phyloP scores from a whole-genome alignment of 768 basidiomycete genomes.

The Leccinellum luteum region DNA sequence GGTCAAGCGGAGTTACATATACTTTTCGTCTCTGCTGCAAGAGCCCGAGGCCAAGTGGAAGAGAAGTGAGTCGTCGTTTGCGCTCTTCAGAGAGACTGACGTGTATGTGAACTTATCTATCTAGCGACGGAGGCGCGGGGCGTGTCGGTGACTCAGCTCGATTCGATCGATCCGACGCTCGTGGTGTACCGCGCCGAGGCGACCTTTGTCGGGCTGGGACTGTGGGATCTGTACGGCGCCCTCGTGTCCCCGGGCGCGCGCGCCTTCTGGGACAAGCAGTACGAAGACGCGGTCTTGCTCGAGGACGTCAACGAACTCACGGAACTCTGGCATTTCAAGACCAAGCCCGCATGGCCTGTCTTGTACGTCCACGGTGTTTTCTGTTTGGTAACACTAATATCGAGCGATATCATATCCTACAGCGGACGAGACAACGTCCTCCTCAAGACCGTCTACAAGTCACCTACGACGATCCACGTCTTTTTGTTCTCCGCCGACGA shows the following conservation, averaged over 20 bases:
- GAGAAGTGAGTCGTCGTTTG: slow-evolving; percentile 54
- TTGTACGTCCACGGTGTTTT: slow-evolving; percentile 54
- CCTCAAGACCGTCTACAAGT: slow-evolving; percentile 95
- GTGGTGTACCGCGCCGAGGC: slow-evolving; percentile 97
- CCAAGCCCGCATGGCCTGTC: slow-evolving; percentile 90
- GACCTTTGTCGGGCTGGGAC: slow-evolving; percentile 90
- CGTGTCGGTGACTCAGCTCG: slow-evolving; percentile 91
- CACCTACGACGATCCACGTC: slow-evolving; percentile 89
- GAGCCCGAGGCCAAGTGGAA: slow-evolving; percentile 99
- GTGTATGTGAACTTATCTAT: slow-evolving; percentile 6
- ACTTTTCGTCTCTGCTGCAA: slow-evolving; percentile 94
- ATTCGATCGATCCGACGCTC: slow-evolving; percentile 95
- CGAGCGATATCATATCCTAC: not conserved
- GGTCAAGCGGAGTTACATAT: slow-evolving; percentile 92
- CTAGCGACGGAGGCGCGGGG: slow-evolving; percentile 82
- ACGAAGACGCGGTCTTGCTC: slow-evolving; percentile 81
- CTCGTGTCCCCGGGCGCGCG: slow-evolving; percentile 85
- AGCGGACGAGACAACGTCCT: slow-evolving; percentile 90
- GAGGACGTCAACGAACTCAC: slow-evolving; percentile 91
- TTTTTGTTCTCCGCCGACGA: slow-evolving; percentile 95
- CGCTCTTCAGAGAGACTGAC: not conserved
- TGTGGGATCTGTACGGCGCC: slow-evolving; percentile 92
- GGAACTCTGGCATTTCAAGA: slow-evolving; percentile 91
- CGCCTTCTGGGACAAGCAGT: slow-evolving; percentile 83
- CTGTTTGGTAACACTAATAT: not conserved